A percentile compares a stretch with the other conserved stretches of the same genome.
These are phyloP conservation scores for Alternaria tenuissima DNA, from an alignment of 2,329 filamentous ascomycete species.

Conservation along the genomic window DNA sequence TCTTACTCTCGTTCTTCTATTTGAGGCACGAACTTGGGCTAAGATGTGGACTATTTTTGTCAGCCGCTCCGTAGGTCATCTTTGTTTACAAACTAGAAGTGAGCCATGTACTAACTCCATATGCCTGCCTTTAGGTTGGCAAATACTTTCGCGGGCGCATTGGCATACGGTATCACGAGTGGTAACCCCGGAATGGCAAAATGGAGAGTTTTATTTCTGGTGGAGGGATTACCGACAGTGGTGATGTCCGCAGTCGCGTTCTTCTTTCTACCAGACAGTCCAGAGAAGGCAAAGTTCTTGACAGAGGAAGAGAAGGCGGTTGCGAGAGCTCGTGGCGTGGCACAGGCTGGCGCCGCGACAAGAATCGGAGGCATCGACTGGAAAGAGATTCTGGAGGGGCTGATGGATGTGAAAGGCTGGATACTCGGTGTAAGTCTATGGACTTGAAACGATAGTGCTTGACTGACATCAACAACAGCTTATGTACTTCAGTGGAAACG, in stretches of 20 bases:
- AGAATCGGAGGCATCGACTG: conserved; percentile 40
- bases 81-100: background rate
- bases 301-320: conserved; percentile 52
- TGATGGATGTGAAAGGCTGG: conserved; percentile 47
- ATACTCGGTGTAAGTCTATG: conserved; percentile 40
- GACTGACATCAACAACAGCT: conserved; percentile 24
- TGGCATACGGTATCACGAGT: conserved; percentile 65
- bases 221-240: conserved; percentile 55
- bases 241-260: conserved; percentile 53
- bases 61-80: conserved; percentile 58
- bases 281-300: conserved; percentile 54
- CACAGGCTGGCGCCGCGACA: conserved; percentile 39
- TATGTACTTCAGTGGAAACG: conserved; percentile 51
- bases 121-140: conserved; percentile 60
- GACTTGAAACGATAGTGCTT: background rate
- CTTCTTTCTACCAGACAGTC: conserved; percentile 56
- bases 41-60: conserved; percentile 26
- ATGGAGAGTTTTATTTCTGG: conserved; percentile 68
- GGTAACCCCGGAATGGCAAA: conserved; percentile 63
- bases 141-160: conserved; percentile 77
- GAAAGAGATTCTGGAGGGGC: conserved; percentile 39
- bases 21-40: conserved; percentile 65
- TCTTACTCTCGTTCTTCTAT: conserved; percentile 67
- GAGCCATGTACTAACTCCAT: background rate
- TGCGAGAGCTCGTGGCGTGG: conserved; percentile 40